phyloP scores from a whole-genome alignment of 2,329 filamentous ascomycete species.

The Fusarium sp. region DNA sequence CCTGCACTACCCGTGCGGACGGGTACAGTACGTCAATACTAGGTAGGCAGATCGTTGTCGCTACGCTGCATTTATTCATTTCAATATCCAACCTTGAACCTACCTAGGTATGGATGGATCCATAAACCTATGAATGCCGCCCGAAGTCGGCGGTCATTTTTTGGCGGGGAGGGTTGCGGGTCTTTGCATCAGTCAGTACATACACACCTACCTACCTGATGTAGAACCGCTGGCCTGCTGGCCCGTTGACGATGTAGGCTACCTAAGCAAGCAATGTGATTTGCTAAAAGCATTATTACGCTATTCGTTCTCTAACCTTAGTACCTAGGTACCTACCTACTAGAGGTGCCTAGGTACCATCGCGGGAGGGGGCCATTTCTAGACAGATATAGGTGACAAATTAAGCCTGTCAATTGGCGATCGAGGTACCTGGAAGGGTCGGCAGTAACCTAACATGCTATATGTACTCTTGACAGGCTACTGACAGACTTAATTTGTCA shows the following conservation, averaged over 20 bases:
- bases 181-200: constrained; percentile 25
- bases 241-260: constrained; percentile 9
- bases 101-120: neutral
- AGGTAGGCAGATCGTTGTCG: constrained; percentile 18
- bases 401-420: no score
- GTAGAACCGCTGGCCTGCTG: constrained; percentile 14
- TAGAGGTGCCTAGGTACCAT: no score
- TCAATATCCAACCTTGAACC: neutral
- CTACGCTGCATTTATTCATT: constrained; percentile 23
- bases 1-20: constrained; percentile 4
- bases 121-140: neutral
- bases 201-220: no score
- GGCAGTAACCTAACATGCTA: no score
- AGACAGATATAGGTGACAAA: no score
- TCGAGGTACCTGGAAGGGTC: no score
- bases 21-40: neutral
- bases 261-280: constrained; percentile 15
- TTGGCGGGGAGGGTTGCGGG: constrained; percentile 28
- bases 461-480: no score
- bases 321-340: no score
- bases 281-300: constrained; percentile 6
- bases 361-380: no score
- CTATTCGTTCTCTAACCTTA: neutral
- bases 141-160: constrained; percentile 43
- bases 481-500: no score